Evolutionary conservation across 1,139 yeast species (phyloP), one percentile per base, ranked within the genome.

Genomic region (Keqinozyma sinolaborantium): DNA sequence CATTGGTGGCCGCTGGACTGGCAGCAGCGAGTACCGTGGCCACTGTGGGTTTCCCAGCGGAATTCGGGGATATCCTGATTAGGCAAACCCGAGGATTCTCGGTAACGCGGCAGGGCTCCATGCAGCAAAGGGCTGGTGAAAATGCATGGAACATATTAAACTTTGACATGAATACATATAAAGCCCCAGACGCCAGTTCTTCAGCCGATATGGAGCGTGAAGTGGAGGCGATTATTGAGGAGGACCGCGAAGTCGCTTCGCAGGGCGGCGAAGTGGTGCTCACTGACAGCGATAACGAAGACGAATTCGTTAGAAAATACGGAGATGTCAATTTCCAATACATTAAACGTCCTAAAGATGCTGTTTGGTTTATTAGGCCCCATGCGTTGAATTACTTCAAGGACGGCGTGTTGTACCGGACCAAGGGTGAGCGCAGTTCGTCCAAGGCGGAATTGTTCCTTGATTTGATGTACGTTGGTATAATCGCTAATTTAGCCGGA

Each of bases 381-480:
- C 73, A 74, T 45, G 85, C 84, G 0, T 56, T 79, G 35, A 79
- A 79, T 46, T 79, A 73, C 47, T 78, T 77, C 56, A 64, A 76
- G 42, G 69, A 78, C 34, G 83, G 82, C 0, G 66, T 66, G 2
- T 55, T 79, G 23, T 77, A 64, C 50, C 57, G 84, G 14, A 78
- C 83, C 2, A 69, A 61, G 38, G 73, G 73, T 8, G 84, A 78
- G 47, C 53, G 85, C 25, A 51, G 63, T 14, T 65, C 79, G 5
- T 64, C 72, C 1, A 69, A 68, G 31, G 64, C 74, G 11, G 85
- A 79, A 45, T 64, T 79, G 51, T 79, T 79, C 42, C 53, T 79
- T 30, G 85, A 79, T 50, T 65, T 79, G 54, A 57, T 78, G 45
- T 79, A 79, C 44, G 85, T 79, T 40, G 85, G 83, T 3, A 73